phyloP scores from a whole-genome alignment of 108 stramenopile species.

The Hondaea fermentalgiana region DNA sequence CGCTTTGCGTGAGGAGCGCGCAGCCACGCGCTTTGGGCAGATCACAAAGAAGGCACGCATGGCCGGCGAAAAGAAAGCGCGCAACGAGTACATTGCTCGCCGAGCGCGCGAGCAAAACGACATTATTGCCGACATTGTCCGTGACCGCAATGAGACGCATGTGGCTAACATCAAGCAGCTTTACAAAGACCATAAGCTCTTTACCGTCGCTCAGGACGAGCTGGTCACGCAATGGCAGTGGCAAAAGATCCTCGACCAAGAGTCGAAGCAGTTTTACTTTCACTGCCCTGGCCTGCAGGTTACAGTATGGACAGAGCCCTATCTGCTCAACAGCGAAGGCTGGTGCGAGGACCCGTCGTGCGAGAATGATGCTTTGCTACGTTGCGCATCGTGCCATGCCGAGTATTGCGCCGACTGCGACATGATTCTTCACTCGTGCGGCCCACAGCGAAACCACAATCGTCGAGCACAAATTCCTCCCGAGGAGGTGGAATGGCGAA shows the following conservation, averaged over 20 bases:
- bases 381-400: neutral
- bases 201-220: neutral
- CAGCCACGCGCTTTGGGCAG: neutral
- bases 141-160: neutral
- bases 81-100: neutral
- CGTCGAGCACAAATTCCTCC: neutral
- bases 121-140: neutral
- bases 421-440: neutral
- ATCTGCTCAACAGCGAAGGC: neutral
- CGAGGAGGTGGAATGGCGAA: neutral
- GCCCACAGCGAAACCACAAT: neutral
- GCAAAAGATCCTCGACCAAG: neutral
- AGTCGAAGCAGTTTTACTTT: neutral
- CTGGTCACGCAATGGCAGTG: neutral
- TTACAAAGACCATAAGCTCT: neutral
- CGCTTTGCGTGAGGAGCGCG: neutral
- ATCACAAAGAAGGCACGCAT: neutral
- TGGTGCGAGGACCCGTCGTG: neutral
- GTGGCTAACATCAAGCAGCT: neutral
- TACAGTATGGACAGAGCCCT: neutral
- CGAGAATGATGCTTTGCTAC: neutral
- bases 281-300: neutral
- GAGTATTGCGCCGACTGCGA: neutral
- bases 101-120: neutral
- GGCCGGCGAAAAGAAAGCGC: neutral